These are phyloP conservation scores for Graphiopsis chlorocephala DNA, from an alignment of 2,329 filamentous ascomycete genomes.

Conservation along the genomic window DNA sequence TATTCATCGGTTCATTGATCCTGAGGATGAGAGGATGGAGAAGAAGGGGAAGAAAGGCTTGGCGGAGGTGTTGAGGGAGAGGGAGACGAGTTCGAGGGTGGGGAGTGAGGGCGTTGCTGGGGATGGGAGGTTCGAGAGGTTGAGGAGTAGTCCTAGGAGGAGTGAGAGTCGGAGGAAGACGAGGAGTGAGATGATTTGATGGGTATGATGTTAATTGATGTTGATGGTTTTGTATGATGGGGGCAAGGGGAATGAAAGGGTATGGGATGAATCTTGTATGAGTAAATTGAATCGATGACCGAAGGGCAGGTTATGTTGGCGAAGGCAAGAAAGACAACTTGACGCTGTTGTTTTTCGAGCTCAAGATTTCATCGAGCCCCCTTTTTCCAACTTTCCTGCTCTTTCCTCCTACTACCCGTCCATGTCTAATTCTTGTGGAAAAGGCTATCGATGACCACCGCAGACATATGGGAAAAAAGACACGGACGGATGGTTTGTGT, in stretches of 20 bases:
- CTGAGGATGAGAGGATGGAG: conserved; percentile 39
- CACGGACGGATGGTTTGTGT: too few relatives aligned
- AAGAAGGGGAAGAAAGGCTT: conserved; percentile 34
- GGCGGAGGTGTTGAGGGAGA: conserved; percentile 28
- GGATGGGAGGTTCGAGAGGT: background rate
- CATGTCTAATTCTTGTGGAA: background rate
- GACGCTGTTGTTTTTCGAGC: background rate
- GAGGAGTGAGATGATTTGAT: conserved; percentile 16
- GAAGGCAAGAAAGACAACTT: background rate
- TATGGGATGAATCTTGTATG: background rate
- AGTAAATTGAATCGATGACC: background rate
- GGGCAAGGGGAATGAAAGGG: background rate
- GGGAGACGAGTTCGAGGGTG: conserved; percentile 19
- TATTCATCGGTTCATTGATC: conserved; percentile 77
- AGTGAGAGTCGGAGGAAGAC: conserved; percentile 20
- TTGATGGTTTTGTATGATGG: background rate
- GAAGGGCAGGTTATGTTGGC: background rate
- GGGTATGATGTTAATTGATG: too few relatives aligned
- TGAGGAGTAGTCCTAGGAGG: conserved; percentile 13
- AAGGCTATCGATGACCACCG: background rate
- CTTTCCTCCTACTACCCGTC: background rate
- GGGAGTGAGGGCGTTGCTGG: background rate
- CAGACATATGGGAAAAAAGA: background rate
- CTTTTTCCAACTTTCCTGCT: background rate
- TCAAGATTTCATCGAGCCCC: background rate